A percentile compares a stretch with the other conserved stretches of the same genome.
phyloP scores from a whole-genome alignment of 2,329 filamentous ascomycete genomes.

The Trichoderma sp. region DNA sequence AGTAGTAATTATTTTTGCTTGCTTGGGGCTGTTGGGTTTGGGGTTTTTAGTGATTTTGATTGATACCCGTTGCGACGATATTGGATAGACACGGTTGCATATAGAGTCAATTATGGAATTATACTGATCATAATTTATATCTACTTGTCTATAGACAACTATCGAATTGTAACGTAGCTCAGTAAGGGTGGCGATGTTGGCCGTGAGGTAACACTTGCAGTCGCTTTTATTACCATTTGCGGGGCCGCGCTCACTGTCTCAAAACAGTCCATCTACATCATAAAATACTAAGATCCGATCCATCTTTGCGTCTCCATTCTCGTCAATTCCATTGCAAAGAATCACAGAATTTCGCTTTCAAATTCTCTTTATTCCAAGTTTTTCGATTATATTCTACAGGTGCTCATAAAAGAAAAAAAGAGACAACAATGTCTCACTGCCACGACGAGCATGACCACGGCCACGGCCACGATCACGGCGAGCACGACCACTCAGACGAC shows the following conservation, averaged over 20 bases:
- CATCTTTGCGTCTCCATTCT: neutral
- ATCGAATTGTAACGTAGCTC: neutral
- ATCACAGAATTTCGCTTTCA: neutral
- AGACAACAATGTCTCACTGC: conserved; percentile 49
- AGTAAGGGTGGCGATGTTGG: neutral
- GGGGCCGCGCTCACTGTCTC: conserved; percentile 14
- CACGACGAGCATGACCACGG: conserved; percentile 56
- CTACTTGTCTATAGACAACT: neutral
- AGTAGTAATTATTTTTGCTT: neutral
- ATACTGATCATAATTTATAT: neutral
- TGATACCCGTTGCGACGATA: conserved; percentile 9
- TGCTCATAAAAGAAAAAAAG: neutral
- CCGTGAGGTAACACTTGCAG: neutral
- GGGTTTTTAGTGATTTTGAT: neutral
- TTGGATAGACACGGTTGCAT: neutral
- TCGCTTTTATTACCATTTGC: conserved; percentile 18
- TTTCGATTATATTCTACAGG: neutral
- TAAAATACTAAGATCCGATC: neutral
- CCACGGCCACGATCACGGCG: conserved; percentile 56
- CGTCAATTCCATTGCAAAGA: neutral
- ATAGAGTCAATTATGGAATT: neutral
- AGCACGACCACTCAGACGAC: conserved; percentile 89
- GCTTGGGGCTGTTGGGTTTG: neutral
- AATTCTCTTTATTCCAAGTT: neutral
- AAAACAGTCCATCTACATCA: conserved; percentile 19